phyloP scores from a whole-genome alignment of 2,329 filamentous ascomycete genomes.

The Hypocreales sp. region DNA sequence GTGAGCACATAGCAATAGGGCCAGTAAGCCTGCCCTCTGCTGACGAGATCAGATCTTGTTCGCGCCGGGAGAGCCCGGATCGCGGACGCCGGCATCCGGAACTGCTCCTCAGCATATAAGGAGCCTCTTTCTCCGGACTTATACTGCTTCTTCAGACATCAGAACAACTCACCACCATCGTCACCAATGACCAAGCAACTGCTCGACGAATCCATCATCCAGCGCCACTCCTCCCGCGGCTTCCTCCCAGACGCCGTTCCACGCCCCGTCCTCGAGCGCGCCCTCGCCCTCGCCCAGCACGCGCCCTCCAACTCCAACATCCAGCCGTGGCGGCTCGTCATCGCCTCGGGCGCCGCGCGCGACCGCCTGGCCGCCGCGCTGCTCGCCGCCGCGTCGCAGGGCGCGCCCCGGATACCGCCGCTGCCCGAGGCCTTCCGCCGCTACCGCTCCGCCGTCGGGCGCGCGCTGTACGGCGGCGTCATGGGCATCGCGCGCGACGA shows the following conservation, averaged over 20 bases:
- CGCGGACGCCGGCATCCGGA: too few relatives aligned
- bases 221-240: constrained; percentile 1
- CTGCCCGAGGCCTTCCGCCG: constrained; percentile 4
- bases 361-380: constrained; percentile 1
- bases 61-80: too few relatives aligned
- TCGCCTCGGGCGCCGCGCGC: constrained; percentile 1
- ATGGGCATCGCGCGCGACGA: constrained; percentile 6
- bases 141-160: too few relatives aligned
- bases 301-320: constrained; percentile 3
- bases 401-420: background rate
- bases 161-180: too few relatives aligned
- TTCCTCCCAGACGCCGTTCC: constrained; percentile 1
- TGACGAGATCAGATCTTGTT: too few relatives aligned
- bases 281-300: constrained; percentile 2
- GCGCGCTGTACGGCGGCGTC: constrained; percentile 4
- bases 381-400: background rate
- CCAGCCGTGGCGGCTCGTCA: constrained; percentile 3
- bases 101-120: too few relatives aligned
- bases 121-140: too few relatives aligned
- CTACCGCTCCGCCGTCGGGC: constrained; percentile 5
- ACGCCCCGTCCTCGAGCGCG: background rate
- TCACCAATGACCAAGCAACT: background rate
- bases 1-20: too few relatives aligned
- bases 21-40: too few relatives aligned
- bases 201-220: constrained; percentile 1